Conservation (phyloP, 805 yeast genomes). For the Candida maesae region DNA sequence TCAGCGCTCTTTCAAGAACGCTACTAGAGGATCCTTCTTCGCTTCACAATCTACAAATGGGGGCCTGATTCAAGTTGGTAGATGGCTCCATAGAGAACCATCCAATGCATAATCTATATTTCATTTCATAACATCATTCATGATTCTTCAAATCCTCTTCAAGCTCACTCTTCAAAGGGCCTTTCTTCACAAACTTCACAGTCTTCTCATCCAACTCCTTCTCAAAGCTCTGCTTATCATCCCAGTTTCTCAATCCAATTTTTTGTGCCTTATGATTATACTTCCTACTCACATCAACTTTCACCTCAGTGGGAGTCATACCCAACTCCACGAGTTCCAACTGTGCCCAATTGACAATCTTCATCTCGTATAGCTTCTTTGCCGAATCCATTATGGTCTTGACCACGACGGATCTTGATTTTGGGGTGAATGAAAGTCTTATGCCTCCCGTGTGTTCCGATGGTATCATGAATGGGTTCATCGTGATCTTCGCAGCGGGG, state of each 20-base stretch:
- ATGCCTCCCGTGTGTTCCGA: conserved; percentile 3
- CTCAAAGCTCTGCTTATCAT: conserved; percentile 5
- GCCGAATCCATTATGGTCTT: conserved; percentile 23
- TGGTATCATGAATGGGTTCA: conserved; percentile 19
- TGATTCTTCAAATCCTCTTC: too few relatives aligned
- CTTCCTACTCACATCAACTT: conserved; percentile 12
- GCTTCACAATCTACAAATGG: too few relatives aligned
- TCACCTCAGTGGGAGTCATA: conserved; percentile 15
- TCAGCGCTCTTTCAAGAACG: too few relatives aligned
- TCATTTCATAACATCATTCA: too few relatives aligned
- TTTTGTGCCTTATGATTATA: conserved; percentile 5
- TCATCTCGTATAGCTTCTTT: conserved; percentile 1
- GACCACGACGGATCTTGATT: conserved; percentile 13
- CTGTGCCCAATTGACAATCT: conserved; percentile 17
- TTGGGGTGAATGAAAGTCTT: conserved; percentile 12
- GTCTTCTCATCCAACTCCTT: conserved; percentile 7
- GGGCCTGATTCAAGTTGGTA: too few relatives aligned
- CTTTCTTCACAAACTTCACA: conserved; percentile 7
- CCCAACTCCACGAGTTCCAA: conserved; percentile 19
- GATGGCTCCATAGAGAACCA: too few relatives aligned
- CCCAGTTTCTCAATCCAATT: conserved; percentile 15
- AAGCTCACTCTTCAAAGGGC: conserved; percentile 2
- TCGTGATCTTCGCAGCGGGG: conserved; percentile 2
- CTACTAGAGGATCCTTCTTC: too few relatives aligned
- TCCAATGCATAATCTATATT: too few relatives aligned